Evolutionary conservation across 2,329 filamentous ascomycete species (phyloP).

Genomic region (Westerdykella sp.): DNA sequence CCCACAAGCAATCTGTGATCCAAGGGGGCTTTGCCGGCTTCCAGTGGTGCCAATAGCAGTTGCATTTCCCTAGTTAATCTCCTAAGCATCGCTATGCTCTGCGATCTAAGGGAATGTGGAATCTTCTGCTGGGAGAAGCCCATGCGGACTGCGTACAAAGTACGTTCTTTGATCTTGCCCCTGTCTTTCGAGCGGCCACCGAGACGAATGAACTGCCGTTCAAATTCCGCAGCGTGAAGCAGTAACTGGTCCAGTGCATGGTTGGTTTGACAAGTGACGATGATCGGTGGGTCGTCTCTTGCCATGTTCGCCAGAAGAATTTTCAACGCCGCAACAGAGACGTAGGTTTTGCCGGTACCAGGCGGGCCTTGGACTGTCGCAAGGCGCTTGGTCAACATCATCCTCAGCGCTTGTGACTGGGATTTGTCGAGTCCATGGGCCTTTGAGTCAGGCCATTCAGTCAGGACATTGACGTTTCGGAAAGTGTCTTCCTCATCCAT

Average conservation of each 20-base stretch:
- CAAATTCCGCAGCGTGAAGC: conserved; percentile 55
- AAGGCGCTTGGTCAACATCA: conserved; percentile 65
- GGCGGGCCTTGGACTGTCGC: conserved; percentile 81
- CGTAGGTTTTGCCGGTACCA: conserved; percentile 73
- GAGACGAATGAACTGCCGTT: conserved; percentile 57
- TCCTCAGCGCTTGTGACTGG: conserved; percentile 61
- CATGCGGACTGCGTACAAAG: conserved; percentile 56
- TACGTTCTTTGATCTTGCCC: conserved; percentile 57
- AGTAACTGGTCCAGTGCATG: conserved; percentile 83
- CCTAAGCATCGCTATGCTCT: conserved; percentile 40
- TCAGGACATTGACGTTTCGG: conserved; percentile 49
- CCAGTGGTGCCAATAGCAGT: conserved; percentile 19
- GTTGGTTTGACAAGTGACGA: conserved; percentile 83
- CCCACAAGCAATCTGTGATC: conserved; percentile 50
- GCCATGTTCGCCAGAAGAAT: conserved; percentile 56
- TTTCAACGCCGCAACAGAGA: conserved; percentile 66
- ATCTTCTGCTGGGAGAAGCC: conserved; percentile 14
- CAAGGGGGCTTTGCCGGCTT: conserved; percentile 32
- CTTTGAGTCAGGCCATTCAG: conserved; percentile 48
- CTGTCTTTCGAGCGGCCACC: conserved; percentile 64
- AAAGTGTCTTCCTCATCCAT: conserved; percentile 34
- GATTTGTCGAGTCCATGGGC: conserved; percentile 57
- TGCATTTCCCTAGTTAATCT: conserved; percentile 20
- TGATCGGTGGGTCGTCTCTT: conserved; percentile 57
- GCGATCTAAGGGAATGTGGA: conserved; percentile 36